Conservation (phyloP, 257 asterid genomes). For the Petunia secreta region DNA sequence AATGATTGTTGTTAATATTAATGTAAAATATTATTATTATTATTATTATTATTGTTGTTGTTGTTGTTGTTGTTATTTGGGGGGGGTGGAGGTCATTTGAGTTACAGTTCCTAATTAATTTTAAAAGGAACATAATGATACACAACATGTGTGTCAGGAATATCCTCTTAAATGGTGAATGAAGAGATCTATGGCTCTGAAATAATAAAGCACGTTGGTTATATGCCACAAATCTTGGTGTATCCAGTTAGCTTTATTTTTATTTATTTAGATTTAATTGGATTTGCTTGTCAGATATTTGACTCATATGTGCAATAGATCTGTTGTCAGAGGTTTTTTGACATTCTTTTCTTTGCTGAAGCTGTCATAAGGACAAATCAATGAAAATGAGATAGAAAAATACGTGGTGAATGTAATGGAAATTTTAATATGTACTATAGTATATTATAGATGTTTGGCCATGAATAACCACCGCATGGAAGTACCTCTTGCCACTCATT, state of each 20-base stretch:
- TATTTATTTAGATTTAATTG: not conserved
- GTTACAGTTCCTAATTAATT: conserved; percentile 5
- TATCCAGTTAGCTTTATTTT: not conserved
- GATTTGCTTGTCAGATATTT: conserved; percentile 4
- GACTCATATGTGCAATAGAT: not conserved
- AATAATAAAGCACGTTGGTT: not conserved
- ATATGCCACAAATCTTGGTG: not conserved
- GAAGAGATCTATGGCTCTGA: not conserved
- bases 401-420: not conserved
- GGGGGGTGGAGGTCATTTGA: not conserved
- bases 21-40: too few species aligned
- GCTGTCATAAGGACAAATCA: not conserved
- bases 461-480: not conserved
- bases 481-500: conserved; percentile 14
- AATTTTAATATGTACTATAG: not conserved
- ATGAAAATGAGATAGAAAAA: conserved; percentile 5
- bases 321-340: not conserved
- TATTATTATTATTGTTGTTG: too few species aligned
- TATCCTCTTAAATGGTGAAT: conserved; percentile 15
- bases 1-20: too few species aligned
- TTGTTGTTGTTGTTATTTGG: too few species aligned
- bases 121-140: conserved; percentile 9
- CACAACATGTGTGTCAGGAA: not conserved
- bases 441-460: conserved; percentile 10
- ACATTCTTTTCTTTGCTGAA: not conserved